Conservation (phyloP, 2,329 filamentous ascomycete species). For the Colletotrichum simmondsii region DNA sequence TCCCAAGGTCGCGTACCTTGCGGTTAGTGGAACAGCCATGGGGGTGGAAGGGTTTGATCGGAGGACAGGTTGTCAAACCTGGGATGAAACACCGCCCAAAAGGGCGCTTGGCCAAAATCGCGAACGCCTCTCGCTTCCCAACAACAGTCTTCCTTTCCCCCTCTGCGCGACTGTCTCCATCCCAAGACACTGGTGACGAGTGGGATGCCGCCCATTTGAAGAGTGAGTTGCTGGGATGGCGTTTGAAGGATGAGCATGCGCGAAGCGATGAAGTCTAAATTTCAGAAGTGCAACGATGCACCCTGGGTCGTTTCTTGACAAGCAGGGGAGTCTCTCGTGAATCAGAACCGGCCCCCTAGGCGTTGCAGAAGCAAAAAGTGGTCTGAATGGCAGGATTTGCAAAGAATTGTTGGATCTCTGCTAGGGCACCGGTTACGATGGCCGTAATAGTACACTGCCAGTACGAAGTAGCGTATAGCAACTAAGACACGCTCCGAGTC, state of each 20-base stretch:
- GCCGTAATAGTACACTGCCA: not conserved
- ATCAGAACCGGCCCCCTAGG: conserved; percentile 5
- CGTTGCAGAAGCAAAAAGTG: conserved; percentile 1
- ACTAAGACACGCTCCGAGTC: not conserved
- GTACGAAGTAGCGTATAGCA: conserved; percentile 3
- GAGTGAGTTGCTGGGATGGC: not conserved
- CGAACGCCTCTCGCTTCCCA: conserved; percentile 10
- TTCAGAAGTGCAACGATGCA: conserved; percentile 18
- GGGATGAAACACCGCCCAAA: conserved; percentile 30
- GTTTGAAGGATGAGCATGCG: conserved; percentile 15
- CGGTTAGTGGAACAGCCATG: not conserved
- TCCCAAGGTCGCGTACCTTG: not conserved
- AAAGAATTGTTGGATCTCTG: not conserved
- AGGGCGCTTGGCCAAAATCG: conserved; percentile 15
- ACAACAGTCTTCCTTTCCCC: not conserved
- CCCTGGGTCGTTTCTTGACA: conserved; percentile 23
- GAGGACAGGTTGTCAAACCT: conserved; percentile 32
- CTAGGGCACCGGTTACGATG: conserved; percentile 7
- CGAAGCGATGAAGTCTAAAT: conserved; percentile 26
- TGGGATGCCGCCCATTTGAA: not conserved
- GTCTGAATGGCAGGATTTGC: conserved; percentile 1
- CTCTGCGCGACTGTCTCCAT: not conserved
- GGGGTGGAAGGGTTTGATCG: conserved; percentile 19
- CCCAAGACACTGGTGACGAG: conserved; percentile 1
- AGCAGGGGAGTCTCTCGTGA: conserved; percentile 14